phyloP scores from a whole-genome alignment of 1,284 basidiomycete genomes.

The Ceratobasidium sp. region DNA sequence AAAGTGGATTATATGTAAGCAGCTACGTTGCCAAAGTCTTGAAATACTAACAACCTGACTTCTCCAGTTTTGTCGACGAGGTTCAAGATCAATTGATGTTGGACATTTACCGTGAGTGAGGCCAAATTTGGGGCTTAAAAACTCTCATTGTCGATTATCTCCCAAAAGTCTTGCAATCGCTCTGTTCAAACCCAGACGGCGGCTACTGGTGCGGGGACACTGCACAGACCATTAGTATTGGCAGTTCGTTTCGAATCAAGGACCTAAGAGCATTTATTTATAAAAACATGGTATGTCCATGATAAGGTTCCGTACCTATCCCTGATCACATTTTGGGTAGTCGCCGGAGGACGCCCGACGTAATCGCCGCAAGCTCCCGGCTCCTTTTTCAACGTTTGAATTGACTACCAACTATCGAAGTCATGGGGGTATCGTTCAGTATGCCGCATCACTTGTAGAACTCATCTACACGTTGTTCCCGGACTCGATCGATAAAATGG shows the following conservation, averaged over 20 bases:
- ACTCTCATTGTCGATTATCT: neutral
- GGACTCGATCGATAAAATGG: constrained; percentile 45
- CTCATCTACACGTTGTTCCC: constrained; percentile 42
- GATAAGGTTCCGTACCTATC: neutral
- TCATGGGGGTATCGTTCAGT: constrained; percentile 47
- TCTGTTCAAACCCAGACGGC: too few species aligned
- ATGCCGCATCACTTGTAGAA: constrained; percentile 45
- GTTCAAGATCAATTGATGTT: constrained; percentile 78
- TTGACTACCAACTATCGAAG: constrained; percentile 48
- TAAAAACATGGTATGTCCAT: constrained; percentile 57
- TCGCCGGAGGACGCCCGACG: neutral
- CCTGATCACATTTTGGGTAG: neutral
- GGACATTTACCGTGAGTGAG: constrained; percentile 68
- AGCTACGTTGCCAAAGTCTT: neutral
- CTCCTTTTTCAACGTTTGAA: constrained; percentile 56
- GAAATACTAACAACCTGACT: neutral
- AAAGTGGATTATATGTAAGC: constrained; percentile 72
- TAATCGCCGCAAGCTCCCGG: neutral
- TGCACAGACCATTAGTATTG: constrained; percentile 79
- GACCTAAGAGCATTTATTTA: constrained; percentile 77
- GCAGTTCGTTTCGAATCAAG: constrained; percentile 78
- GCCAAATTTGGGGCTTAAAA: neutral
- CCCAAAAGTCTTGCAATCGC: too few species aligned
- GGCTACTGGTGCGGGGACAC: constrained; percentile 78
- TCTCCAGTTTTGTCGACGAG: constrained; percentile 75